Percentiles rank a stretch among this genome's conserved stretches.
Evolutionary conservation across 768 basidiomycete genomes (phyloP).

Genomic region (Russula brevipes): DNA sequence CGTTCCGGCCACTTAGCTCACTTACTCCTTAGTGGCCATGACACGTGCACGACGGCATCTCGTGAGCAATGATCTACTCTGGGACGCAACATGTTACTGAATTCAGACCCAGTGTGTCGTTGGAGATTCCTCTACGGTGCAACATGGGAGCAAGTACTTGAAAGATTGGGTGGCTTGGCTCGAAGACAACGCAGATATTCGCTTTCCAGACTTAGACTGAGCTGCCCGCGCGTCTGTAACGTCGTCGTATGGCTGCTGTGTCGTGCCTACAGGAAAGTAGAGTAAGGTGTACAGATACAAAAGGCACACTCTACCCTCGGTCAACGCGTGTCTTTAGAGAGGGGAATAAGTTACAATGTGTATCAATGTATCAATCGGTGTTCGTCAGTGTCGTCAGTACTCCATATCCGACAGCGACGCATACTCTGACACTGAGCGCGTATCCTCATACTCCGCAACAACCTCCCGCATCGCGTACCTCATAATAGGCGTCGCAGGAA

Average conservation of each 20-base stretch:
- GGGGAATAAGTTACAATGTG: conserved; percentile 13
- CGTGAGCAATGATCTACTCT: conserved; percentile 42
- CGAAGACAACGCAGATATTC: conserved; percentile 84
- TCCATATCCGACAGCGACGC: conserved; percentile 76
- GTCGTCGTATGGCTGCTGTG: background rate
- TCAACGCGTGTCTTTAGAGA: background rate
- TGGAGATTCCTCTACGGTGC: conserved; percentile 89
- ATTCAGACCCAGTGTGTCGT: conserved; percentile 66
- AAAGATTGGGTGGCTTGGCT: conserved; percentile 91
- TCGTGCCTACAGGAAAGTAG: background rate
- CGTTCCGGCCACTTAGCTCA: conserved; percentile 7
- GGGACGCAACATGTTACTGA: background rate
- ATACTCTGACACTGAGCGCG: conserved; percentile 70
- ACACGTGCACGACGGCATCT: conserved; percentile 85
- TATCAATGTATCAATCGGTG: conserved; percentile 12
- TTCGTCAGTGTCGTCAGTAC: conserved; percentile 38
- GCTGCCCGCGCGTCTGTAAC: background rate
- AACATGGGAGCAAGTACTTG: conserved; percentile 76
- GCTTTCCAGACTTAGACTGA: conserved; percentile 65
- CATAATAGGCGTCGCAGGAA: conserved; percentile 78
- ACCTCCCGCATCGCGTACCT: conserved; percentile 80
- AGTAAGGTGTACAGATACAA: conserved; percentile 8
- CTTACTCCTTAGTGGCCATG: conserved; percentile 66
- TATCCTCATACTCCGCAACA: conserved; percentile 75
- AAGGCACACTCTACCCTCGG: background rate